Evolutionary conservation across 345 rosid genomes (phyloP).

Genomic region (Clausena lansium): DNA sequence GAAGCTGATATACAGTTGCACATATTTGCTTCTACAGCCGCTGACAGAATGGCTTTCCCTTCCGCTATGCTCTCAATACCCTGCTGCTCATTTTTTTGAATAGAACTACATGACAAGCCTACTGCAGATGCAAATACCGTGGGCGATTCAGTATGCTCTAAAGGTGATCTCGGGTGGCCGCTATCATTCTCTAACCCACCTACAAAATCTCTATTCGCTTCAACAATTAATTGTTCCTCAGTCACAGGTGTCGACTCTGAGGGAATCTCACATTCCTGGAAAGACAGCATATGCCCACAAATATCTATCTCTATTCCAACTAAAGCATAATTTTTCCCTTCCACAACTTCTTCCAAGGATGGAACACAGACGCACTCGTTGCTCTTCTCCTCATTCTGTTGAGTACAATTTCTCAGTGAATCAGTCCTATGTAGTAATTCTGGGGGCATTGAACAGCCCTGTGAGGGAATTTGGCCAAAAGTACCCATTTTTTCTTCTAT

Average conservation of each 20-base stretch:
- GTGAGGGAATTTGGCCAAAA: slow-evolving; percentile 5
- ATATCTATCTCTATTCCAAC: background rate
- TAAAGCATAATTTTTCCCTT: slow-evolving; percentile 14
- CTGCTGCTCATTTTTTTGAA: slow-evolving; percentile 1
- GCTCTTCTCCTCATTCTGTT: slow-evolving; percentile 16
- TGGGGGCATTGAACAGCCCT: slow-evolving; percentile 7
- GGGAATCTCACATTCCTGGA: slow-evolving; percentile 4
- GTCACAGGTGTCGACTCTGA: background rate
- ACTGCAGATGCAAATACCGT: slow-evolving; percentile 2
- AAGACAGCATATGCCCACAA: slow-evolving; percentile 5
- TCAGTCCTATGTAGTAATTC: slow-evolving; percentile 4
- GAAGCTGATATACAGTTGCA: slow-evolving; percentile 26
- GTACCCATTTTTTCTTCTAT: background rate
- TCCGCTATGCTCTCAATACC: slow-evolving; percentile 13
- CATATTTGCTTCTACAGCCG: slow-evolving; percentile 22
- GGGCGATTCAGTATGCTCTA: slow-evolving; percentile 3
- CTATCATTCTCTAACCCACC: slow-evolving; percentile 1
- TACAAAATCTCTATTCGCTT: slow-evolving; percentile 10
- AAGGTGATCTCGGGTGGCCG: background rate
- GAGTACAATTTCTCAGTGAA: slow-evolving; percentile 6
- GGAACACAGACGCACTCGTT: background rate
- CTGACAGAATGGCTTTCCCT: slow-evolving; percentile 19
- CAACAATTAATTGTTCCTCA: background rate
- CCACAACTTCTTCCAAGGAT: slow-evolving; percentile 8
- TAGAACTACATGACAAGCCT: background rate